Evolutionary conservation across 305 asterid genomes (phyloP), one percentile per base, ranked within the genome.

Genomic region (Fraxinus sp.): DNA sequence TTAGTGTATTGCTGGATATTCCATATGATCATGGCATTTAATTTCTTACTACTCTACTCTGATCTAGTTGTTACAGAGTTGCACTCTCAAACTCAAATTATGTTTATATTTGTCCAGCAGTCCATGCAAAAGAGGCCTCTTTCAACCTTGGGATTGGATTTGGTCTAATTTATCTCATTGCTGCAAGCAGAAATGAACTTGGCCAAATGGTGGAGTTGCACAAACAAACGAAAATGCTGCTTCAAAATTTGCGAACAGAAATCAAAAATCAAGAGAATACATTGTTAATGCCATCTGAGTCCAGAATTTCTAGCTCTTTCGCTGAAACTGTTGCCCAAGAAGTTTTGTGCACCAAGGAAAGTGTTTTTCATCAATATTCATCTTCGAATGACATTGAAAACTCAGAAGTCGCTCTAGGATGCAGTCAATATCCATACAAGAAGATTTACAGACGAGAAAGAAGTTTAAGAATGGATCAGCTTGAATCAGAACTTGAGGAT

Each of bases 401-500:
- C 30, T 76, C 86, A 6, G 86, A 86, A 75, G 76, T 77, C 24
- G 55, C 84, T 81, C 46, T 75, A 16, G 78, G 84, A 22, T 86
- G 86, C 64, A 28, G 20, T 59, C 88, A 75, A 6, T 76, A 74
- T 68, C 74, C 74, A 68, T 28, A 10, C 37, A 13, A 68, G 74
- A 68, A 9, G 37, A 26, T 28, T 3, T 68, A 68, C 64, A 87
- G 81, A 49, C 49, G 81, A 59, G 89, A 81, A 79, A 77, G 33
- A 8, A 88, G 90, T 64, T 57, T 81, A 79, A 83, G 90, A 86
- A 88, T 90, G 95, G 91, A 90, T 86, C 90, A 85, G 78, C 87
- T 91, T 28, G 94, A 89, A 83, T 89, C 91, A 77, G 95, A 94
- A 75, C 92, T 92, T 74, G 91, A 88, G 86, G 91, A 89, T 24